These are phyloP conservation scores for Nepenthes gracilis DNA, from an alignment of 148 eudicot species.

Conservation along the genomic window DNA sequence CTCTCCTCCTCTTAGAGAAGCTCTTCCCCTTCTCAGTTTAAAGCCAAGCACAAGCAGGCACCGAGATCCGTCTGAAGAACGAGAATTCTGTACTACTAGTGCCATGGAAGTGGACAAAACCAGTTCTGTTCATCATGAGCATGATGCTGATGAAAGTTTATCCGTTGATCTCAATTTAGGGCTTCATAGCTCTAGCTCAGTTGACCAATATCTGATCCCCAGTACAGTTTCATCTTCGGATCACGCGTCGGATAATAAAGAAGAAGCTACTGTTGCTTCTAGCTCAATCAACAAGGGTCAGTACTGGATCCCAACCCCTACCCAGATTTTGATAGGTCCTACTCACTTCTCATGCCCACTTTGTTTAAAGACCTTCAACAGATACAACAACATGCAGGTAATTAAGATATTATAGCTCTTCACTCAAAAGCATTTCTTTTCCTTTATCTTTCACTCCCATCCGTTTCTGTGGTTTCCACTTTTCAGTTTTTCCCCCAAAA, in stretches of 20 bases:
- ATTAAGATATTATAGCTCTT: not conserved
- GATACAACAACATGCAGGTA: constrained; percentile 7
- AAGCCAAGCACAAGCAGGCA: constrained; percentile 23
- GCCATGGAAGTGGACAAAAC: constrained; percentile 4
- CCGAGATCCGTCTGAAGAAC: constrained; percentile 7
- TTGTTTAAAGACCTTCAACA: constrained; percentile 3
- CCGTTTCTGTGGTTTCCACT: not conserved
- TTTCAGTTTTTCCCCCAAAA: too few relatives aligned
- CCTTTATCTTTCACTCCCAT: not conserved
- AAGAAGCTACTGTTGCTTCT: constrained; percentile 27
- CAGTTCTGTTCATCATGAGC: constrained; percentile 16
- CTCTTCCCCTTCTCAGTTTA: constrained; percentile 38
- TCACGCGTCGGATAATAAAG: constrained; percentile 2
- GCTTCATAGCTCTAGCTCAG: constrained; percentile 23
- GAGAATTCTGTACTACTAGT: not conserved
- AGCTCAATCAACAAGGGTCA: constrained; percentile 6
- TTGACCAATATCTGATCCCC: not conserved
- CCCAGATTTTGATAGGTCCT: constrained; percentile 4
- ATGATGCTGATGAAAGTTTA: constrained; percentile 15
- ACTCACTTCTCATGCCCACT: constrained; percentile 5
- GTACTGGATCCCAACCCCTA: constrained; percentile 5
- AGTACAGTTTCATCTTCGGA: not conserved
- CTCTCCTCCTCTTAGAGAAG: constrained; percentile 50
- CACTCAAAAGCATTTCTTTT: not conserved
- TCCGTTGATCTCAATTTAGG: constrained; percentile 42